These are phyloP conservation scores for Xylariaceae sp. DNA, from an alignment of 2,329 filamentous ascomycete species.

Conservation along the genomic window DNA sequence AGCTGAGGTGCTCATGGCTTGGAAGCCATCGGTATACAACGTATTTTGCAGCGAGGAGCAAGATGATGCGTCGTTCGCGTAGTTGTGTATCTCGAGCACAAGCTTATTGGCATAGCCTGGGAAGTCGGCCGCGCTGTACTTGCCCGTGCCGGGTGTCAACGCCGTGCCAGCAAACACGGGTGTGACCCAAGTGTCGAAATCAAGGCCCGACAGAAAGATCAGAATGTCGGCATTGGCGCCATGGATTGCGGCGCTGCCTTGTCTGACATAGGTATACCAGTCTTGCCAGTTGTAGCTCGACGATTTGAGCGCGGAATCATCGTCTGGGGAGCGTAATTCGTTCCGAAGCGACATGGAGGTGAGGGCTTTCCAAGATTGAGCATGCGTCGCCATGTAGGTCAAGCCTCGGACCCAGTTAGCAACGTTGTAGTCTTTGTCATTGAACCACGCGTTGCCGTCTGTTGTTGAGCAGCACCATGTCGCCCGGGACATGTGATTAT, in stretches of 20 bases:
- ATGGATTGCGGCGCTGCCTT: slow-evolving; percentile 52
- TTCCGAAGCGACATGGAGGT: slow-evolving; percentile 53
- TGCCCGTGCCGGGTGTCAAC: slow-evolving; percentile 44
- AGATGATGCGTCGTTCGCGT: slow-evolving; percentile 48
- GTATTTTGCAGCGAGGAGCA: slow-evolving; percentile 46
- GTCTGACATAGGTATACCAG: slow-evolving; percentile 51
- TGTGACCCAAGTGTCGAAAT: slow-evolving; percentile 54
- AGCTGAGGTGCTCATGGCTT: slow-evolving; percentile 43
- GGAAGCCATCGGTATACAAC: slow-evolving; percentile 52
- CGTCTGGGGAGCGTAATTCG: slow-evolving; percentile 47
- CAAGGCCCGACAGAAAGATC: slow-evolving; percentile 58
- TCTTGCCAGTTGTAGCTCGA: slow-evolving; percentile 53
- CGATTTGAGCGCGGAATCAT: slow-evolving; percentile 31
- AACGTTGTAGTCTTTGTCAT: slow-evolving; percentile 57
- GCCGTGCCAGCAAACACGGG: slow-evolving; percentile 49
- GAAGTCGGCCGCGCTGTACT: slow-evolving; percentile 47
- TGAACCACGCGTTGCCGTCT: slow-evolving; percentile 61
- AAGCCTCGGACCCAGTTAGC: slow-evolving; percentile 61
- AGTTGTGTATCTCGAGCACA: slow-evolving; percentile 61
- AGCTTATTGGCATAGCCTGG: slow-evolving; percentile 51
- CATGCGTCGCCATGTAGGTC: slow-evolving; percentile 58
- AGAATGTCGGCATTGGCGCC: slow-evolving; percentile 48
- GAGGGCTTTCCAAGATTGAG: slow-evolving; percentile 46
- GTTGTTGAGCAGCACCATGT: slow-evolving; percentile 55
- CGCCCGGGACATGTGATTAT: slow-evolving; percentile 60